These are phyloP conservation scores for Raddia guianensis DNA, from an alignment of 176 grass and related monocot genomes.

Conservation along the genomic window DNA sequence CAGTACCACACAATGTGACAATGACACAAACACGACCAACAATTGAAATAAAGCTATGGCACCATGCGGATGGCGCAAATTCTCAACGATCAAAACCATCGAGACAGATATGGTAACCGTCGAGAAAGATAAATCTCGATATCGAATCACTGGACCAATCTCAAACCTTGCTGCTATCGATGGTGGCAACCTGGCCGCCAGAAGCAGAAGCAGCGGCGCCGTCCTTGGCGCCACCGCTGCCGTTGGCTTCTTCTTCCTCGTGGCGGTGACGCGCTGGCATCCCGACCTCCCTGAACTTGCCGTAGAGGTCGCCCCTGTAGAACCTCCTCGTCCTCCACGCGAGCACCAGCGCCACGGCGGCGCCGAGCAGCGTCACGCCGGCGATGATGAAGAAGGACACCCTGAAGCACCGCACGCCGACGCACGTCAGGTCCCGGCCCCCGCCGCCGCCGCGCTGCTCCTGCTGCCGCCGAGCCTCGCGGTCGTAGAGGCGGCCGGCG, in stretches of 20 bases:
- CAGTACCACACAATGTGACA: too few relatives aligned
- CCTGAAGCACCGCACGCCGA: conserved; percentile 66
- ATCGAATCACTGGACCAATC: background rate
- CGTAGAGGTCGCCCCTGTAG: conserved; percentile 69
- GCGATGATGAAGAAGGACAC: conserved; percentile 64
- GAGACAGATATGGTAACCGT: too few relatives aligned
- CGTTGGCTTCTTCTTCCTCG: background rate
- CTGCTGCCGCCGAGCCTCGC: conserved; percentile 49
- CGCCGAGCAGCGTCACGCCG: conserved; percentile 50
- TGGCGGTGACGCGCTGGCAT: background rate
- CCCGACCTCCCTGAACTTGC: conserved; percentile 54
- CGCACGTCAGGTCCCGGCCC: conserved; percentile 40
- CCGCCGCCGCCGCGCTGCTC: background rate
- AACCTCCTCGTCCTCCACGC: conserved; percentile 71
- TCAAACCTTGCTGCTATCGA: background rate
- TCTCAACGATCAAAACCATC: too few relatives aligned
- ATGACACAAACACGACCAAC: too few relatives aligned
- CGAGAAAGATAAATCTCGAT: too few relatives aligned
- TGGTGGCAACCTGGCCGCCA: background rate
- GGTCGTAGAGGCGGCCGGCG: conserved; percentile 47
- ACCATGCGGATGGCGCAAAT: too few relatives aligned
- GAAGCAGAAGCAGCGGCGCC: background rate
- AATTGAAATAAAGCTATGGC: too few relatives aligned
- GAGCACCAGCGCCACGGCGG: conserved; percentile 56
- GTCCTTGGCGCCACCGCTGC: background rate